Evolutionary conservation across 2,329 filamentous ascomycete species (phyloP).

Genomic region (Venturia carpophila): DNA sequence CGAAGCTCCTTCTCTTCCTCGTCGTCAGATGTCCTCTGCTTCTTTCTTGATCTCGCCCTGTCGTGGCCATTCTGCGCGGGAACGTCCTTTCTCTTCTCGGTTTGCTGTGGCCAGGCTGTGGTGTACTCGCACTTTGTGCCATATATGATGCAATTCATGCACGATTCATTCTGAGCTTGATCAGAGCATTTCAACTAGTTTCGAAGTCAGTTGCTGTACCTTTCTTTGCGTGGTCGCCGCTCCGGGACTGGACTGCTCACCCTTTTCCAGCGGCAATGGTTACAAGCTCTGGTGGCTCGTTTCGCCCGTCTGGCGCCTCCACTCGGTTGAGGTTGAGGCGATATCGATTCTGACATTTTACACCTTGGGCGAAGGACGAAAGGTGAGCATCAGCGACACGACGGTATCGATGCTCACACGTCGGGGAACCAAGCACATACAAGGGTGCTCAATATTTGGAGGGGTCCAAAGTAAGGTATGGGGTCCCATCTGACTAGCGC

Average conservation of each 20-base stretch:
- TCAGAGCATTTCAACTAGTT: constrained; percentile 16
- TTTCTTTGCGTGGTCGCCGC: no score
- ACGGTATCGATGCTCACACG: background rate
- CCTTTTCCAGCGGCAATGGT: constrained; percentile 16
- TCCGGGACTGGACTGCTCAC: background rate
- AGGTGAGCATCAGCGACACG: background rate
- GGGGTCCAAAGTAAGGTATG: constrained; percentile 7
- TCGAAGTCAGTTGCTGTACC: background rate
- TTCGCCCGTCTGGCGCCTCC: constrained; percentile 7
- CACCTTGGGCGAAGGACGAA: background rate
- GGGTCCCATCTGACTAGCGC: background rate
- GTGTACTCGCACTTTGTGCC: constrained; percentile 16
- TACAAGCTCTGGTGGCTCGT: constrained; percentile 15
- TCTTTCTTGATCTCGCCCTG: background rate
- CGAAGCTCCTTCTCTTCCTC: background rate
- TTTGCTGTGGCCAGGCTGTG: constrained; percentile 2
- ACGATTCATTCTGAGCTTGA: constrained; percentile 14
- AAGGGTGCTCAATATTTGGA: background rate
- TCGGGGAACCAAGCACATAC: background rate
- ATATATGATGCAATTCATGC: constrained; percentile 17
- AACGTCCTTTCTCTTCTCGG: background rate
- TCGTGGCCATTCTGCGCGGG: background rate
- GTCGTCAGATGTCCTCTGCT: background rate
- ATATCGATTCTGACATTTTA: constrained; percentile 7
- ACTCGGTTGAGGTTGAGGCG: background rate